Conservation (phyloP, 495 filamentous ascomycete genomes). For the Tuber borchii region DNA sequence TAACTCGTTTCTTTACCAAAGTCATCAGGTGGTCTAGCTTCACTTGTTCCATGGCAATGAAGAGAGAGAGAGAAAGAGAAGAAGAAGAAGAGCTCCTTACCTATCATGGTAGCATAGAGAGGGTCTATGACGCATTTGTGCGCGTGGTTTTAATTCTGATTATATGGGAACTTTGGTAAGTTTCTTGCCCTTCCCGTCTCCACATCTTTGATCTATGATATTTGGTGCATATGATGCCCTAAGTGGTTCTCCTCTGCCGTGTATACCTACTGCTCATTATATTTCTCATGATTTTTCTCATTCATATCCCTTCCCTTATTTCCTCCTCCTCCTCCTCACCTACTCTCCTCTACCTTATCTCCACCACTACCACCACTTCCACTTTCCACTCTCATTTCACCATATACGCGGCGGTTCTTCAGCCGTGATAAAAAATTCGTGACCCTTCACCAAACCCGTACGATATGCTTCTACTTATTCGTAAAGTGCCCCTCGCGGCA, state of each 20-base stretch:
- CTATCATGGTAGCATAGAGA: neutral
- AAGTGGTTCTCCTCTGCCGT: neutral
- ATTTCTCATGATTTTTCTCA: neutral
- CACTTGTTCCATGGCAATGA: neutral
- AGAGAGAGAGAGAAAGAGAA: neutral
- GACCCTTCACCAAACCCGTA: neutral
- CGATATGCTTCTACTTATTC: neutral
- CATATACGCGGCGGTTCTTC: neutral
- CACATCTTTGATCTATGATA: neutral
- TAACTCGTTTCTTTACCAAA: neutral
- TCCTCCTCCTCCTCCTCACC: neutral
- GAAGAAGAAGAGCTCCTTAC: neutral
- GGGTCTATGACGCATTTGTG: neutral
- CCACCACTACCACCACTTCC: neutral
- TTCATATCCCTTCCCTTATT: neutral
- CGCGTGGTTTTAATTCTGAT: neutral
- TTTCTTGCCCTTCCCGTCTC: neutral
- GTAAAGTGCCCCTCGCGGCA: neutral
- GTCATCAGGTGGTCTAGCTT: neutral
- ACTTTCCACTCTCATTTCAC: neutral
- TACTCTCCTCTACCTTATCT: slow-evolving; percentile 11
- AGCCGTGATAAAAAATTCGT: neutral
- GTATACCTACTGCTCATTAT: neutral
- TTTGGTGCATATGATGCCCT: neutral
- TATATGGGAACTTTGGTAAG: neutral